Evolutionary conservation across 805 yeast genomes (phyloP).

Genomic region (Lipomyces sp.): DNA sequence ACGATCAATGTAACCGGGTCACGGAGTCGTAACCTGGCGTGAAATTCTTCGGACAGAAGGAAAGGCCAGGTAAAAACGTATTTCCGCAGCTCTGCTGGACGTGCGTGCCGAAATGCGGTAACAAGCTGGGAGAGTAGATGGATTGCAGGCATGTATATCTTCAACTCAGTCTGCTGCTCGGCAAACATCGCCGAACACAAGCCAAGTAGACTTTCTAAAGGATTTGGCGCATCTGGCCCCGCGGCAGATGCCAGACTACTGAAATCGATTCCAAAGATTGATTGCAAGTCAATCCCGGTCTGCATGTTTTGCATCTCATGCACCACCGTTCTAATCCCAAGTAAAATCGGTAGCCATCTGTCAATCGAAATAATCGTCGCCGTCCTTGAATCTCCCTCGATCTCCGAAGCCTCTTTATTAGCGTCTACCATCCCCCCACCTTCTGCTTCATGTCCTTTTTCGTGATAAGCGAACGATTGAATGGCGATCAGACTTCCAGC

Average conservation of each 20-base stretch:
- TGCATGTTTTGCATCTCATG: conserved; percentile 31
- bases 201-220: conserved; percentile 14
- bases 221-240: conserved; percentile 8
- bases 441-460: conserved; percentile 5
- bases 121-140: conserved; percentile 30
- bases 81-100: conserved; percentile 35
- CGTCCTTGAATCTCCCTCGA: not conserved
- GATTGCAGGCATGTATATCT: conserved; percentile 27
- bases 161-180: conserved; percentile 21
- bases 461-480: conserved; percentile 36
- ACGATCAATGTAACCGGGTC: conserved; percentile 28
- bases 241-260: conserved; percentile 17
- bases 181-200: conserved; percentile 8
- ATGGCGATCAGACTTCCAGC: conserved; percentile 37
- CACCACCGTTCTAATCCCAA: conserved; percentile 35
- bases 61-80: conserved; percentile 38
- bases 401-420: not conserved
- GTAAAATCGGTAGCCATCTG: conserved; percentile 34
- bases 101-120: conserved; percentile 26
- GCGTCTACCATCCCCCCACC: conserved; percentile 1
- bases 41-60: conserved; percentile 30
- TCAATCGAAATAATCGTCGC: conserved; percentile 30
- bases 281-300: conserved; percentile 32
- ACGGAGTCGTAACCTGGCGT: conserved; percentile 24
- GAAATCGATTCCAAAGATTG: conserved; percentile 34